Base-by-base conservation (phyloP, 2,329 filamentous ascomycete genomes). In the Aulographum hederae region DNA sequence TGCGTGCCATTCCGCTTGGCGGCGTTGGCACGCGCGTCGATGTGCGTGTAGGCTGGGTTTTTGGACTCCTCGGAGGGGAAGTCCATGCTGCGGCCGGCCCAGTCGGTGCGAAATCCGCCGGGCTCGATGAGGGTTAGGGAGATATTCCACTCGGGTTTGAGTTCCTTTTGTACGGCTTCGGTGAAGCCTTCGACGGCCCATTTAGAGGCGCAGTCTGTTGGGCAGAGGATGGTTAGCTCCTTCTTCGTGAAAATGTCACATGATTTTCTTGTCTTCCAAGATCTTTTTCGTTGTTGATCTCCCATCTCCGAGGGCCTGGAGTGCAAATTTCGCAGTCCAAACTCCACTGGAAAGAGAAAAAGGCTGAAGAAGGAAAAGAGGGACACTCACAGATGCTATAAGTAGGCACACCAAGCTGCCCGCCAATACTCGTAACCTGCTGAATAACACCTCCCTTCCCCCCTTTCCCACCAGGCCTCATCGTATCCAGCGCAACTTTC, bases 401-500 rank as follows among this genome's bases (percentile, higher is more conserved):
- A 4, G 43, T 47, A 3, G 57, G 56, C 32, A 51, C 43, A 40
- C 56, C 57, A 11, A 51, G 39, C 37, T 60, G 56, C 0, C 57
- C 58, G 3, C 63, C 66, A 41, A 73, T 59, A 3, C 62, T 67
- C 4, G 61, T 66, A 25, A 72, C 46, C 36, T 72, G 64, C 23
- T 69, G 48, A 10, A 73, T 61, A 4, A 65, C 47, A 5, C 67
- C 67, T 3, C 67, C 65, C 38, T 39, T 26, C 31, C 57, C 59
- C 50, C 43, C 64, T 46, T 37, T 50, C 8, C 15, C 15, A 10
- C 10, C 10, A 36, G 53, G 52, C n/a, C 57, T 47, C 56, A 61
- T 57, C n/a, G 46, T 43, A 34, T 56, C 47, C 37, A 61, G 46
- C 1, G 56, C 56, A 38, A 48, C 52, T 28, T 54, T 50, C 4